These are phyloP conservation scores for Phialophora verrucosa DNA, from an alignment of 2,329 filamentous ascomycete genomes.

Conservation along the genomic window DNA sequence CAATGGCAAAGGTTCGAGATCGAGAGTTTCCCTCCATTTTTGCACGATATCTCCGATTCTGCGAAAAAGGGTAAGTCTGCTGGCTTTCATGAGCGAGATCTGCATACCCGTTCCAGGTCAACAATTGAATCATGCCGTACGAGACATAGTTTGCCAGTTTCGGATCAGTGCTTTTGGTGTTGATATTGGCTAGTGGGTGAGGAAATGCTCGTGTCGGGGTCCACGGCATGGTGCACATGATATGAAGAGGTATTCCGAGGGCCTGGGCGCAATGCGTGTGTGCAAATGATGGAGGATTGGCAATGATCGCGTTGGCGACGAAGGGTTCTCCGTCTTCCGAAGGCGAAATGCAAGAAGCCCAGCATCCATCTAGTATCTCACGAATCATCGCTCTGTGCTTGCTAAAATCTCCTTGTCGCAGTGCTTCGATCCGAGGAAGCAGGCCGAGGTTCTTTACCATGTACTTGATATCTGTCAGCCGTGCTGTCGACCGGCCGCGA, in stretches of 20 bases:
- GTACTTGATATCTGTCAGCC: slow-evolving; percentile 39
- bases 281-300: slow-evolving; percentile 60
- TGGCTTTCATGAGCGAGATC: slow-evolving; percentile 35
- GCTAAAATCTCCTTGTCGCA: slow-evolving; percentile 46
- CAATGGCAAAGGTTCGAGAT: slow-evolving; percentile 48
- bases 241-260: slow-evolving; percentile 57
- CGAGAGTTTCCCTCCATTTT: slow-evolving; percentile 48
- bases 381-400: slow-evolving; percentile 45
- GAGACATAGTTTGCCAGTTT: slow-evolving; percentile 52
- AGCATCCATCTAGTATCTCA: slow-evolving; percentile 49
- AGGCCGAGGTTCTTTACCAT: slow-evolving; percentile 58
- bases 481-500: neutral
- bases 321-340: slow-evolving; percentile 49
- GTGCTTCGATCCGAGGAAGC: slow-evolving; percentile 47
- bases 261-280: slow-evolving; percentile 61
- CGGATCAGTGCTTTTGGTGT: slow-evolving; percentile 43
- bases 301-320: slow-evolving; percentile 62
- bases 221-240: slow-evolving; percentile 63
- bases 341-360: slow-evolving; percentile 48
- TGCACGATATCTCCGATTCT: slow-evolving; percentile 57
- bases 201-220: slow-evolving; percentile 53
- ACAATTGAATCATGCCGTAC: slow-evolving; percentile 55
- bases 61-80: slow-evolving; percentile 5
- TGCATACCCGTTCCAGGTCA: slow-evolving; percentile 56
- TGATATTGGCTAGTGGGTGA: slow-evolving; percentile 58